These are phyloP conservation scores for Kitagawia praeruptora DNA, from an alignment of 129 eudicot genomes.

Conservation along the genomic window DNA sequence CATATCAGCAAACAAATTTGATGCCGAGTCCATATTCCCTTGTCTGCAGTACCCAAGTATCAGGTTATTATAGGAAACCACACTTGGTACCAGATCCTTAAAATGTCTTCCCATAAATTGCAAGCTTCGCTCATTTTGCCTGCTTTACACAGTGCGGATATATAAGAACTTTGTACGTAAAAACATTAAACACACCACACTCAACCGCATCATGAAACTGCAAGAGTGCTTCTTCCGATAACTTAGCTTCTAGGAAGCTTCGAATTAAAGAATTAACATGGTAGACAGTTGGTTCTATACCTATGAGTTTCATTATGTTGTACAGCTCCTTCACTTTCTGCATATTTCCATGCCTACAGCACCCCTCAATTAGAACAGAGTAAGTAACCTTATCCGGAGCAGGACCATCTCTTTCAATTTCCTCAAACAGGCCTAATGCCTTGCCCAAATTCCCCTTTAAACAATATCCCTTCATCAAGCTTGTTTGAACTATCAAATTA, in stretches of 20 bases:
- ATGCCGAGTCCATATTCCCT: conserved; percentile 56
- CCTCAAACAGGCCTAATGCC: conserved; percentile 53
- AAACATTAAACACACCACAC: conserved; percentile 37
- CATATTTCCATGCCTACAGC: conserved; percentile 35
- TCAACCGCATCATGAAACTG: too few relatives aligned
- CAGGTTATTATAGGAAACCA: conserved; percentile 49
- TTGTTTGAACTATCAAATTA: conserved; percentile 67
- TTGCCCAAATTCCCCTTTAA: conserved; percentile 45
- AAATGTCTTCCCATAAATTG: conserved; percentile 45
- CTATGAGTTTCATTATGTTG: conserved; percentile 33
- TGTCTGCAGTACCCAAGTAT: conserved; percentile 61
- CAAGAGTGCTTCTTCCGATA: too few relatives aligned
- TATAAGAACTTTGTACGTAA: conserved; percentile 47
- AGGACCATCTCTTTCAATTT: conserved; percentile 53
- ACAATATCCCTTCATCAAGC: conserved; percentile 82
- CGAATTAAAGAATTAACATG: too few relatives aligned
- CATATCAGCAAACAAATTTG: conserved; percentile 35
- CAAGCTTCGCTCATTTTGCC: conserved; percentile 52
- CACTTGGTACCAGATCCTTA: conserved; percentile 43
- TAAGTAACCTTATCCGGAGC: conserved; percentile 64
- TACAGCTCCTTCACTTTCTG: conserved; percentile 55
- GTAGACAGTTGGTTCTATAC: too few relatives aligned
- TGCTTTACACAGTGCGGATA: conserved; percentile 39
- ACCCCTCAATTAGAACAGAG: conserved; percentile 72
- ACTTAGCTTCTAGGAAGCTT: too few relatives aligned